phyloP scores from a whole-genome alignment of 2,329 filamentous ascomycete species.

The Gremmenia infestans region DNA sequence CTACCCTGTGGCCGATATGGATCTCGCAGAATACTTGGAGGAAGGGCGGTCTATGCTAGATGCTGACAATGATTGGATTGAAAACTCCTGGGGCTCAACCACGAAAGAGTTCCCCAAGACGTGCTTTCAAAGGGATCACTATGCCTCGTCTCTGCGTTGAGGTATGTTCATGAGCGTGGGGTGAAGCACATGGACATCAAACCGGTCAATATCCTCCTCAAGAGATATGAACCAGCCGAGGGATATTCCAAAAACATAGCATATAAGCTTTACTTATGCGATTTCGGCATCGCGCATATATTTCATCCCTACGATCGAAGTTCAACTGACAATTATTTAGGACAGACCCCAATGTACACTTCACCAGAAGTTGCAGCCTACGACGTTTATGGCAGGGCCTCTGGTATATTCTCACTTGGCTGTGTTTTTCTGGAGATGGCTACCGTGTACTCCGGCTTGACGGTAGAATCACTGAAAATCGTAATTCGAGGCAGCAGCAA shows the following conservation, averaged over 20 bases:
- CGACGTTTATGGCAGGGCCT: background rate
- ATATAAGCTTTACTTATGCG: background rate
- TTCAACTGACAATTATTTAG: background rate
- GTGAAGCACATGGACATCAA: slow-evolving; percentile 1
- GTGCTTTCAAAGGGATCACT: background rate
- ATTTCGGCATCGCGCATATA: background rate
- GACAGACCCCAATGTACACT: background rate
- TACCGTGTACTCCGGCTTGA: background rate
- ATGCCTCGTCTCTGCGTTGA: background rate
- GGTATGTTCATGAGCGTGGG: background rate
- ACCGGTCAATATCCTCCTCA: background rate
- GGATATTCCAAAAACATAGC: background rate
- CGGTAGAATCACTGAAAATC: background rate
- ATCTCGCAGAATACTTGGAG: background rate
- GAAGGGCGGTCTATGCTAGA: background rate
- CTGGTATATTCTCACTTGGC: background rate
- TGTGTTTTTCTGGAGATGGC: background rate
- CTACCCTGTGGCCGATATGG: background rate
- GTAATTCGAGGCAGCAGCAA: background rate
- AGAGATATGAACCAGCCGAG: background rate
- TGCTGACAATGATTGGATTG: background rate
- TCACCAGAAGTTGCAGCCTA: background rate
- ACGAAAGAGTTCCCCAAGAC: background rate
- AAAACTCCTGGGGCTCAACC: background rate
- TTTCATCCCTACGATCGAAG: background rate